Evolutionary conservation across 148 eudicot genomes (phyloP), one percentile per base, ranked within the genome.

Genomic region (Chenopodium berlandieri): DNA sequence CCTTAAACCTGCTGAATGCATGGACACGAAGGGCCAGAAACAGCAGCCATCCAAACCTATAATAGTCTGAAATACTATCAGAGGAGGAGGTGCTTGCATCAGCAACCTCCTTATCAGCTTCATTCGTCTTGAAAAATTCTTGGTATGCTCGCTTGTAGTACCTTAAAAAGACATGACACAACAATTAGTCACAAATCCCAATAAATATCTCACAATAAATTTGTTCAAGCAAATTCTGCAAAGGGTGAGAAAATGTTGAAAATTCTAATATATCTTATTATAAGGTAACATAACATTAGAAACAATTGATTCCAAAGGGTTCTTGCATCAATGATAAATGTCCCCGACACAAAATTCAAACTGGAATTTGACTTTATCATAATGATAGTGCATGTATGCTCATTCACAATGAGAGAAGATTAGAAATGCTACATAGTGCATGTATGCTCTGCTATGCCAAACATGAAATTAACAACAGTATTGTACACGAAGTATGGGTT

Each of bases 31-130:
- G 94, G 31, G 98, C 91, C 76, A 97, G 85, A 91, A 94, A 97
- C 69, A 97, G 87, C 75, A 97, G 83, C 99, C 99, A 97, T 73
- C 99, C 99, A 90, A 97, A 94, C 65, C 92, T 92, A 78, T 89
- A 84, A 87, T 89, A 90, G 81, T 86, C 88, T 46, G 94, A 84
- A 70, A 85, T 73, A 48, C 70, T 73, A 75, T 75, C 88, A 37
- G 85, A 63, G 60, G 40, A 37, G 40, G 86, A 56, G 27, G 83
- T 75, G 79, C 75, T 82, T 73, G 85, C 48, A 79, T 71, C 86
- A 32, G 76, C 79, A 76, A 80, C 71, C 81, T 85, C 85, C 80
- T 81, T 84, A 77, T 84, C 91, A 78, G 81, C 87, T 79, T 90
- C 92, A 79, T 84, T 88, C 65, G 82, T 79, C 85, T 89, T 76